Evolutionary conservation across 305 asterid genomes (phyloP).

Genomic region (Rubia peregrina): DNA sequence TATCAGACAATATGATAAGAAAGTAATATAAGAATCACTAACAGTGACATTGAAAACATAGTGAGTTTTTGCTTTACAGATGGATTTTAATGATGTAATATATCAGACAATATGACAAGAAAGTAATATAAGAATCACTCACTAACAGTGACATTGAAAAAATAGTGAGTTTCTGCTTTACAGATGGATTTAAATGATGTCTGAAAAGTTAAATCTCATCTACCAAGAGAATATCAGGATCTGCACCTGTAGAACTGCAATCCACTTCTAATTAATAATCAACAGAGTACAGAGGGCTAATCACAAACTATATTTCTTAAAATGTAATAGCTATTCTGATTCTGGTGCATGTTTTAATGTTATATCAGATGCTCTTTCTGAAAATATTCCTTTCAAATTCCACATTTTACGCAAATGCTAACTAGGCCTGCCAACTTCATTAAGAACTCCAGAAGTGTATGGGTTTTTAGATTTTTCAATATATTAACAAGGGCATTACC

Average conservation of each 20-base stretch:
- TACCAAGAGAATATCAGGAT: too few relatives aligned
- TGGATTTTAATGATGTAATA: neutral
- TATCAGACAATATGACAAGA: too few relatives aligned
- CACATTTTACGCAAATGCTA: neutral
- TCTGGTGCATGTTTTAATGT: too few relatives aligned
- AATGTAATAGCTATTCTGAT: neutral
- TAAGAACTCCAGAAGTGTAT: neutral
- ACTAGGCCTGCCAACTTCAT: neutral
- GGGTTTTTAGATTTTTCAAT: neutral
- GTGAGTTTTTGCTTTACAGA: neutral
- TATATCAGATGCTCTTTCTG: neutral
- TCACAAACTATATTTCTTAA: neutral
- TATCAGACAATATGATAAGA: neutral
- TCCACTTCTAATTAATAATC: too few relatives aligned
- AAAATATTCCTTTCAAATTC: neutral
- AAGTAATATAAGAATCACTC: neutral
- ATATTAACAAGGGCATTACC: constrained; percentile 38
- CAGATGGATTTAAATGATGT: neutral
- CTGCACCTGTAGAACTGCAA: too few relatives aligned
- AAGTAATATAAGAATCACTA: neutral
- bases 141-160: neutral
- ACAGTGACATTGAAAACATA: neutral
- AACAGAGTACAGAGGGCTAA: neutral
- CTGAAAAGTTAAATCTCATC: neutral
- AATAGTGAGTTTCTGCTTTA: neutral